phyloP scores from a whole-genome alignment of 1,284 basidiomycete genomes.

The Tilletia indica region DNA sequence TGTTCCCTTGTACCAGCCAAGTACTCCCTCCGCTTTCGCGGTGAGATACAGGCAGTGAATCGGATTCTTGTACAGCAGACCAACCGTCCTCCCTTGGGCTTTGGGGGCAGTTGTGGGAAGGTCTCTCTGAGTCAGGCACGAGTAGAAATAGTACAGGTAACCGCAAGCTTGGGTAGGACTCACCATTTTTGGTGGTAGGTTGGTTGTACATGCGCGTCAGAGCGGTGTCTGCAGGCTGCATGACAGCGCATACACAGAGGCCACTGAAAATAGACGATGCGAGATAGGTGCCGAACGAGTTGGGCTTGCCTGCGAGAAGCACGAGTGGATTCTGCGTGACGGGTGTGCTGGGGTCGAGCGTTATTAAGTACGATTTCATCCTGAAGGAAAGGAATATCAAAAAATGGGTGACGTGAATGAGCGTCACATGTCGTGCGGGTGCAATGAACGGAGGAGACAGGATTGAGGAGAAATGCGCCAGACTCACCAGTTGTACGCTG shows the following conservation, averaged over 20 bases:
- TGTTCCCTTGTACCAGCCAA: constrained; percentile 62
- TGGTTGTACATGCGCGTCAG: constrained; percentile 94
- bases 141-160: constrained; percentile 66
- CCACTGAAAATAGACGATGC: constrained; percentile 85
- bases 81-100: constrained; percentile 19
- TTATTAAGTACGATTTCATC: constrained; percentile 42
- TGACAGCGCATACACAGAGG: constrained; percentile 68
- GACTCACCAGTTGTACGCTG: constrained; percentile 81
- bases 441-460: not conserved
- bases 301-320: constrained; percentile 56
- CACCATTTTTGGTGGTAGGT: constrained; percentile 55
- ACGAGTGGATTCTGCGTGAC: constrained; percentile 55
- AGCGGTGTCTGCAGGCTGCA: constrained; percentile 63
- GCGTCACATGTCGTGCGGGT: constrained; percentile 58
- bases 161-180: constrained; percentile 70
- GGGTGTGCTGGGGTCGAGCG: constrained; percentile 40
- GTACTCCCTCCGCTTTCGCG: constrained; percentile 79
- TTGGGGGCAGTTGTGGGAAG: too few species aligned
- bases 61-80: constrained; percentile 64
- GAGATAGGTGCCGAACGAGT: constrained; percentile 83
- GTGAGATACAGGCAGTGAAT: constrained; percentile 97
- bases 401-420: constrained; percentile 68
- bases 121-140: too few species aligned
- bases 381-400: not conserved
- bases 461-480: not conserved